Base-by-base conservation (phyloP, 345 rosid genomes). In the Carallia brachiata region DNA sequence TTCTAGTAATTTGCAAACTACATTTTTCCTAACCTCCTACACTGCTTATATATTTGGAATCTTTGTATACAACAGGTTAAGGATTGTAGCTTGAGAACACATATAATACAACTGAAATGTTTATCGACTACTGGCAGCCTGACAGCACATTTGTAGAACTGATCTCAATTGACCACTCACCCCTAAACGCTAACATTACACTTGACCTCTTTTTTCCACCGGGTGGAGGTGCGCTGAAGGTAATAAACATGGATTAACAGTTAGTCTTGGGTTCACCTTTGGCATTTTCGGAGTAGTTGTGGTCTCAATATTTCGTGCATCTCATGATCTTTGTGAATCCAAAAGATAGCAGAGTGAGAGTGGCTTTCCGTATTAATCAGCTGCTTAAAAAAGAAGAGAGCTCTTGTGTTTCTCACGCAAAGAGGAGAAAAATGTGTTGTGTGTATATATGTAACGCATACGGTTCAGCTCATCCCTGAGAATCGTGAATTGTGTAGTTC, bases 21-120 rank as follows among this genome's bases (percentile, higher is more conserved):
- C 18, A 52, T 44, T 23, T 0, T 5, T 66, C 28, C 59, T 59
- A 13, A 65, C 61, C 61, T 55, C 48, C 53, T 61, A 70, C 63
- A 58, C 60, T 82, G 36, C 50, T 59, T 18, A 15, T 54, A 37
- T 31, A 32, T 10, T 6, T 15, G 18, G 7, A 19, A 36, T 40
- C 30, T 50, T 56, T 64, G 55, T 36, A 19, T 23, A 56, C n/a
- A 73, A 77, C 88, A 90, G 98, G 92, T 91, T 57, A 89, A 88
- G 65, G 86, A 85, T 71, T 84, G 89, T 78, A 93, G 97, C 90
- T 73, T 91, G 90, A 87, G 90, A 78, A 91, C 97, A 39, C 97
- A 93, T 72, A 75, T 86, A 79, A 75, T 91, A 78, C 96, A 93
- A 82, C 79, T 84, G 77, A 85, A 82, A 70, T 81, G 81, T 6